These are phyloP conservation scores for Elaeis guineensis DNA, from an alignment of 176 grass and related monocot species.

Conservation along the genomic window DNA sequence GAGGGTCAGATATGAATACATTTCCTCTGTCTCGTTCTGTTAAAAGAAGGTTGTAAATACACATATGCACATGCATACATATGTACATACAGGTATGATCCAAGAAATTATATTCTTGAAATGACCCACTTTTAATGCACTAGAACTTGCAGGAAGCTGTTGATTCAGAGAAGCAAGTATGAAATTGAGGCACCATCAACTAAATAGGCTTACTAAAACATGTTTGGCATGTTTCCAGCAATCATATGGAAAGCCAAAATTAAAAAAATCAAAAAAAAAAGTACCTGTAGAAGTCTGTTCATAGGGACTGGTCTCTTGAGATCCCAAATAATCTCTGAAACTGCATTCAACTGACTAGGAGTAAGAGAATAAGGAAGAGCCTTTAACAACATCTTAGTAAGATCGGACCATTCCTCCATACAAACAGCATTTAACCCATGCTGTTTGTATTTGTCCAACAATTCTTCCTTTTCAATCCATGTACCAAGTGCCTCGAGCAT, in stretches of 20 bases:
- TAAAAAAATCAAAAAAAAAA: constrained; percentile 13
- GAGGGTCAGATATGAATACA: too few species aligned
- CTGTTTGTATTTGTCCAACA: constrained; percentile 64
- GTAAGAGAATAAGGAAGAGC: constrained; percentile 82
- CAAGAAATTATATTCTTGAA: too few species aligned
- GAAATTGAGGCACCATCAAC: too few species aligned
- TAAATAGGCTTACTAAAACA: too few species aligned
- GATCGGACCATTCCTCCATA: constrained; percentile 53
- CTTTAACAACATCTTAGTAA: constrained; percentile 57
- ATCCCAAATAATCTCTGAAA: constrained; percentile 98
- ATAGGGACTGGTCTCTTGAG: constrained; percentile 83
- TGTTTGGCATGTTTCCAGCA: too few species aligned
- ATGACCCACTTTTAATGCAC: too few species aligned
- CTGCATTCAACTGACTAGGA: constrained; percentile 68
- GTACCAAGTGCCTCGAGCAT: constrained; percentile 88
- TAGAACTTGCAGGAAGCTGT: too few species aligned
- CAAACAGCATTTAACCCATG: constrained; percentile 55
- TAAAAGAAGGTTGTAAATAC: too few species aligned
- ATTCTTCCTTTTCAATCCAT: constrained; percentile 58
- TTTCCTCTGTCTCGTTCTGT: too few species aligned
- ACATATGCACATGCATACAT: too few species aligned
- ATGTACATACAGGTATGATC: too few species aligned
- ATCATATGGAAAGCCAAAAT: constrained; percentile 1
- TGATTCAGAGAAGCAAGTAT: too few species aligned
- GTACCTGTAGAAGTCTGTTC: constrained; percentile 93